Evolutionary conservation across 768 basidiomycete species (phyloP).

Genomic region (Royoungia palumana): DNA sequence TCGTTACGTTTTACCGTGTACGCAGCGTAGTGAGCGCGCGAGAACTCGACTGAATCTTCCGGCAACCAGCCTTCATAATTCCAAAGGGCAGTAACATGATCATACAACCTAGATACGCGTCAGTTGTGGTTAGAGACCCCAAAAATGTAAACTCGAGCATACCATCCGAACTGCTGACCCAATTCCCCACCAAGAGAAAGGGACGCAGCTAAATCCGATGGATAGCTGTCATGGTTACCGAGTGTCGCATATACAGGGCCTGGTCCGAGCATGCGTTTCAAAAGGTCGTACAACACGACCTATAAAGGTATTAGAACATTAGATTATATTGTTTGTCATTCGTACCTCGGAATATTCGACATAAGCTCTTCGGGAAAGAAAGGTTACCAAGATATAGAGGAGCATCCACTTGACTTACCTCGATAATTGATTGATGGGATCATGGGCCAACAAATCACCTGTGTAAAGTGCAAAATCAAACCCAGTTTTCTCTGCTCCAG

Average conservation of each 20-base stretch:
- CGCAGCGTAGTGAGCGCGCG: slow-evolving; percentile 66
- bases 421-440: slow-evolving; percentile 59
- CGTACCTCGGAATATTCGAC: slow-evolving; percentile 60
- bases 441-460: slow-evolving; percentile 73
- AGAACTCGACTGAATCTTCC: slow-evolving; percentile 49
- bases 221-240: slow-evolving; percentile 77
- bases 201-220: slow-evolving; percentile 54
- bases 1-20: slow-evolving; percentile 67
- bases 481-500: slow-evolving; percentile 56
- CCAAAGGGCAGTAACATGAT: slow-evolving; percentile 72
- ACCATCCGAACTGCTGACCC: slow-evolving; percentile 66
- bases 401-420: slow-evolving; percentile 38
- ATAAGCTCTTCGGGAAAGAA: slow-evolving; percentile 46
- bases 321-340: neutral
- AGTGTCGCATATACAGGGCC: slow-evolving; percentile 75
- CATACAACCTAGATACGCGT: slow-evolving; percentile 57
- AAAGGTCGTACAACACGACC: slow-evolving; percentile 64
- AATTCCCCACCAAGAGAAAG: slow-evolving; percentile 52
- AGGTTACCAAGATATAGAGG: neutral
- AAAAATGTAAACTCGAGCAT: slow-evolving; percentile 7
- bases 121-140: neutral
- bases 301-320: slow-evolving; percentile 25
- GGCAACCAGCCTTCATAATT: slow-evolving; percentile 68
- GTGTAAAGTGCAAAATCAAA: slow-evolving; percentile 69
- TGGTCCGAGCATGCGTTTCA: slow-evolving; percentile 56